These are phyloP conservation scores for Prototheca wickerhamii DNA, from an alignment of 163 green algal genomes.

Conservation along the genomic window DNA sequence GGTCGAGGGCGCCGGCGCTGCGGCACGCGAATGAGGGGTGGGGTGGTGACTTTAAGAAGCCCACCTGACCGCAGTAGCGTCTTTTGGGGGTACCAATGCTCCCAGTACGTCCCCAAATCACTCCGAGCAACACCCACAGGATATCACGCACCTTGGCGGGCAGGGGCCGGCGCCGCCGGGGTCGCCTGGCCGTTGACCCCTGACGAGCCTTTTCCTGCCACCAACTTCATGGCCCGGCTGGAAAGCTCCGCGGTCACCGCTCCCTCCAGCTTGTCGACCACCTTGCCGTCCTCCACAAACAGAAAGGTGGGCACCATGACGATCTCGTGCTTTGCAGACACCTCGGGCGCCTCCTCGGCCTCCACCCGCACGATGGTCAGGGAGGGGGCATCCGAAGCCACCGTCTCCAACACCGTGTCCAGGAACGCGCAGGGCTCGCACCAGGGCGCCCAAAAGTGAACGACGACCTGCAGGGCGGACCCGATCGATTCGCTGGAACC, in stretches of 20 bases:
- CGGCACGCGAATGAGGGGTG: not conserved
- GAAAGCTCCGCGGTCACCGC: slow-evolving; percentile 57
- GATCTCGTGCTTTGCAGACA: slow-evolving; percentile 15
- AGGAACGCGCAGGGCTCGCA: slow-evolving; percentile 75
- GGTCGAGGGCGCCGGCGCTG: not conserved
- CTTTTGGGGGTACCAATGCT: no score
- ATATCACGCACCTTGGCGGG: no score
- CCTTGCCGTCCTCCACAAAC: slow-evolving; percentile 29
- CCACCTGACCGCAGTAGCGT: no score
- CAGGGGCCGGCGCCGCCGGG: no score
- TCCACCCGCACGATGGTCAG: slow-evolving; percentile 49
- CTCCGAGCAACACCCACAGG: no score
- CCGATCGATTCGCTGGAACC: no score
- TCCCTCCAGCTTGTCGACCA: slow-evolving; percentile 65
- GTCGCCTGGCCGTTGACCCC: no score
- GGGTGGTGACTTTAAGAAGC: not conserved
- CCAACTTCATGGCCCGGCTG: slow-evolving; percentile 32
- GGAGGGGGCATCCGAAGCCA: slow-evolving; percentile 37
- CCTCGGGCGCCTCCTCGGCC: slow-evolving; percentile 23
- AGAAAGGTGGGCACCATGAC: slow-evolving; percentile 22
- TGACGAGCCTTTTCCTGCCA: no score
- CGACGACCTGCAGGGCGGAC: slow-evolving; percentile 38
- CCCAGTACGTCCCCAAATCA: no score
- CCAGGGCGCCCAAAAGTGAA: slow-evolving; percentile 82
- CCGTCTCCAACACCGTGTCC: slow-evolving; percentile 51